phyloP scores from a whole-genome alignment of 805 yeast species.

The Ogataea kodamae region DNA sequence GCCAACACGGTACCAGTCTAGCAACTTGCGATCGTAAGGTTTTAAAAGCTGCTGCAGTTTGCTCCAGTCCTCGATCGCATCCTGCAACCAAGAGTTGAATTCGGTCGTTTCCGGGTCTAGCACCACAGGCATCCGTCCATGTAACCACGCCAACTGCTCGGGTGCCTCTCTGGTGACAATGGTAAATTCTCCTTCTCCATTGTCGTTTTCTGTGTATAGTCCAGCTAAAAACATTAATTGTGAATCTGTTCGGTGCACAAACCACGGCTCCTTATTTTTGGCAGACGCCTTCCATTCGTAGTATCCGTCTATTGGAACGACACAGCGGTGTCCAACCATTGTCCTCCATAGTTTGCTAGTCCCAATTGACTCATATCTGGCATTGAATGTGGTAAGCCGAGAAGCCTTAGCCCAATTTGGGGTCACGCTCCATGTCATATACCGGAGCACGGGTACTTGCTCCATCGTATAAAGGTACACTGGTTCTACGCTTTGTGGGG shows the following conservation, averaged over 20 bases:
- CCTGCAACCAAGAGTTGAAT: constrained; percentile 64
- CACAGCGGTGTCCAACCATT: constrained; percentile 54
- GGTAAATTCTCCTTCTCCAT: constrained; percentile 51
- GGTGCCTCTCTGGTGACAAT: constrained; percentile 75
- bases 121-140: constrained; percentile 74
- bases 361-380: constrained; percentile 61
- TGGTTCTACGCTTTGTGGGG: constrained; percentile 55
- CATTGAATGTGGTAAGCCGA: constrained; percentile 60
- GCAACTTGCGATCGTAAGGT: constrained; percentile 32
- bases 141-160: constrained; percentile 61
- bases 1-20: constrained; percentile 55
- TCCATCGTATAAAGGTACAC: constrained; percentile 31
- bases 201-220: constrained; percentile 33
- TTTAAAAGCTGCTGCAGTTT: constrained; percentile 40
- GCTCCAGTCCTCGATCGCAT: constrained; percentile 36
- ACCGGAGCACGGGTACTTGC: constrained; percentile 32
- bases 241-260: constrained; percentile 49
- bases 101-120: constrained; percentile 54
- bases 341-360: constrained; percentile 55
- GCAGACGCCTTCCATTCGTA: constrained; percentile 65
- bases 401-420: constrained; percentile 58
- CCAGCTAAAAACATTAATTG: constrained; percentile 67
- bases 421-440: constrained; percentile 79
- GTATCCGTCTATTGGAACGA: constrained; percentile 78
- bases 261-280: constrained; percentile 59